Base-by-base conservation (phyloP, 306 rosid species). In the Oxytropis ochrocephala region DNA sequence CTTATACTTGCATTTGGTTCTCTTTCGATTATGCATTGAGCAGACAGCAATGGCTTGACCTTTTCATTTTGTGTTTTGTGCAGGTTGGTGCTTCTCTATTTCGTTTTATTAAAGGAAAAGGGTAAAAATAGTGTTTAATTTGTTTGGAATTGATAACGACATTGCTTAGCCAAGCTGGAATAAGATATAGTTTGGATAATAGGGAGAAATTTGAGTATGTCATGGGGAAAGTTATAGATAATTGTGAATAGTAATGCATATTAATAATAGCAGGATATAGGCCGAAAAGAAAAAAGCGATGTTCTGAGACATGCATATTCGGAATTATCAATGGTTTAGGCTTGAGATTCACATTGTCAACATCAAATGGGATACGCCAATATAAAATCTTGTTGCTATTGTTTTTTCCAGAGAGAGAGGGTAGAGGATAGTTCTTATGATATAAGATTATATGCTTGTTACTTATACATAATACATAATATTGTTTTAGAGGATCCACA, bases 31-130 rank as follows among this genome's bases (percentile, higher is more conserved):
- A 60, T 42, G 43, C 64, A 57, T 32, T 58, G 17, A 52, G 27
- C 9, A 24, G 53, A 54, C 38, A 42, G 18, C 70, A 11, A 11
- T n/a, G n/a, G n/a, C 74, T 29, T 57, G 61, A 19, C 21, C 41
- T 59, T 77, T 29, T 74, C 44, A 39, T 35, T 63, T 63, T 56
- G 29, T 78, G 51, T 79, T 69, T 76, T 78, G 72, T 75, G 88
- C 91, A 93, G 98, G 91, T 88, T 12, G 97, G 97, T 63, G 83
- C 88, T 73, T 84, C 96, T 51, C 87, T 93, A 71, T 75, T 85
- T 78, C 85, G 82, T 36, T 93, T 93, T 84, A 80, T 93, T 66
- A 79, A 75, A 81, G 98, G 96, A 80, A 84, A 86, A 77, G 82
- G 97, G 98, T 93, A 90, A 51, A 66, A 58, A 27, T 18, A 29